Evolutionary conservation across 352 stramenopile genomes (phyloP), one percentile per base, ranked within the genome.

Genomic region (Hyphochytrium catenoides): DNA sequence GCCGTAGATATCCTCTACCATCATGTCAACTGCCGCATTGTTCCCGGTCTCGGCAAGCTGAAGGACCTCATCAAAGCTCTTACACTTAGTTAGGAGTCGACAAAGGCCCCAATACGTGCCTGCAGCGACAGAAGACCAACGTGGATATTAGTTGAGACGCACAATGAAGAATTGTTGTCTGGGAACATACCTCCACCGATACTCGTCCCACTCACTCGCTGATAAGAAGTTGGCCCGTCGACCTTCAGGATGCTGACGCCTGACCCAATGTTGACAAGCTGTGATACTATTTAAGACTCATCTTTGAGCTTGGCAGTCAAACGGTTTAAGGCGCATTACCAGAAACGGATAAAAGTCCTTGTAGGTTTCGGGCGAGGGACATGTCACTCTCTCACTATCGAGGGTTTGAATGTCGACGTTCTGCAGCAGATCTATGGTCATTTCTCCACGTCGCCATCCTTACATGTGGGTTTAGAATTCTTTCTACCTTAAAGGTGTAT

Each of bases 1-100:
- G 8, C 91, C 92, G 52, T 98, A 99, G 47, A 99, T 99, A 52
- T 99, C 92, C 17, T 84, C 83, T 22, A 99, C 91, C 46, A 91
- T 91, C 78, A 96, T 93, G 54, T 96, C 84, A 7, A 96, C 81
- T 15, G 62, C 62, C 38, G 66, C 52, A 47, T 82, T 82, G 34
- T 62, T 64, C 28, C 70, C 70, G 38, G 73, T 46, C 6, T 79
- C 70, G 26, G 61, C 67, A 28, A 77, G 54, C 34, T 84, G 67
- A 25, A 84, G 49, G 14, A 67, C 70, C 39, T 82, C 70, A 46
- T 84, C 70, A 44, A 77, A 84, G 36, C 65, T 66, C 26, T 61
- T 46, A 40, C 66, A 85, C 32, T 74, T 61, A n/a, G 82, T 95
- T 23, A 95, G 52, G 32, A 97, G 46, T 31, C 83, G 73, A 47